Evolutionary conservation across 169 alveolate genomes (phyloP), one percentile per base, ranked within the genome.

Genomic region (Amoebophrya sp.): DNA sequence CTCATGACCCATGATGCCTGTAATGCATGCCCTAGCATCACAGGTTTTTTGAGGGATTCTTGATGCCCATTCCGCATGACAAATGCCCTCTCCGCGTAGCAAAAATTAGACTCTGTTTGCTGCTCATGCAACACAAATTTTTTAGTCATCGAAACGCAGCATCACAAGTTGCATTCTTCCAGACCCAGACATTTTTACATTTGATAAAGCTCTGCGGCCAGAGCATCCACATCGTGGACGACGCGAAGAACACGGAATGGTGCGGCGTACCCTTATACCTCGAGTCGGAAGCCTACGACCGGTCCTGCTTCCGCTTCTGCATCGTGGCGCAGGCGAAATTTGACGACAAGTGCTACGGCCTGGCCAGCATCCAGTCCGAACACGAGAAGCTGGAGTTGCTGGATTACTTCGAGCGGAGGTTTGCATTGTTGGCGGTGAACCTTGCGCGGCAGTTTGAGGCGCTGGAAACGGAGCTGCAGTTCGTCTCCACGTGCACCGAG

Each of bases 191-290:
- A n/a, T n/a, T n/a, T n/a, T n/a, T n/a, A n/a, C n/a, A n/a, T n/a
- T n/a, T n/a, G n/a, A n/a, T n/a, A n/a, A n/a, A n/a, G 35, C 29
- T 66, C 29, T 66, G 83, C 83, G 83, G 83, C 10, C 83, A 66
- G 83, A 66, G 83, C 35, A 12, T 66, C 35, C 83, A 66, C 83
- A n/a, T 66, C 29, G 83, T 66, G 83, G 83, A 66, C 83, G 83
- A 66, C 83, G 2, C 1, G 10, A 25, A 25, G 35, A 25, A n/a
- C 10, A 0, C 10, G 35, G 83, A 66, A 25, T 66, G 83, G 83
- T 66, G 83, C 83, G 83, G 83, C 35, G 83, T 66, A 25, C 83
- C 83, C 35, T 25, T 66, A 2, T 66, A 66, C 83, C 83, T 66
- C 83, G 83, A 66, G 32, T 25, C 29, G 38, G 83, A 66, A n/a